A percentile compares a stretch with the other conserved stretches of the same genome.
Conservation (phyloP, 108 stramenopile species). For the Mediolabrus comicus region DNA sequence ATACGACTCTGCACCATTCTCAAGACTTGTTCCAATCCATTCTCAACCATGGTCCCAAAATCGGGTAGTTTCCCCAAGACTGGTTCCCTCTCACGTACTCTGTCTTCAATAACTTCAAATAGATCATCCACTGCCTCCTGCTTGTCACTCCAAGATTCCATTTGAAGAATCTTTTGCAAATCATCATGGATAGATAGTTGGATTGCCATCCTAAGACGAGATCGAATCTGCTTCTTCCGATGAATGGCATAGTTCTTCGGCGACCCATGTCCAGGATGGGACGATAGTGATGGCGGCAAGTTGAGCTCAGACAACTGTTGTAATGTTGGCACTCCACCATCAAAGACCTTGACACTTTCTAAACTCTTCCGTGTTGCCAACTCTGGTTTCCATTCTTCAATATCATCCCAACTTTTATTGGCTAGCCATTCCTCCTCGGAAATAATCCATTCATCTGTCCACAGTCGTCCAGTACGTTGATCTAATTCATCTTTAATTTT, state of each 20-base stretch:
- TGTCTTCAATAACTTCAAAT: conserved; percentile 66
- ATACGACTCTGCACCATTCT: conserved; percentile 33
- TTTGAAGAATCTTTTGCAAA: conserved; percentile 42
- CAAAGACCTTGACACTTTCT: conserved; percentile 63
- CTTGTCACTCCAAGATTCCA: conserved; percentile 52
- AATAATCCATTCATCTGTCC: conserved; percentile 63
- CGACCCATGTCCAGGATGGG: conserved; percentile 53
- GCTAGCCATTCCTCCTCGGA: conserved; percentile 69
- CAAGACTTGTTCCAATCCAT: conserved; percentile 65
- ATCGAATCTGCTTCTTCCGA: conserved; percentile 31
- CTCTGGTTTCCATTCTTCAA: conserved; percentile 73
- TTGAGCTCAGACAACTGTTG: conserved; percentile 43
- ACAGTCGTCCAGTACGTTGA: conserved; percentile 55
- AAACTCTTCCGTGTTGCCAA: conserved; percentile 59
- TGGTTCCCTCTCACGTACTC: conserved; percentile 48
- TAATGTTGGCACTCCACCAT: conserved; percentile 70
- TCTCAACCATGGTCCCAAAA: conserved; percentile 65
- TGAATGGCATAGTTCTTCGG: conserved; percentile 52
- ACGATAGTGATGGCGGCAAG: conserved; percentile 43
- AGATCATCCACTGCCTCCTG: conserved; percentile 75
- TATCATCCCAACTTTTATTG: conserved; percentile 47
- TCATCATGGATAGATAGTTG: conserved; percentile 46
- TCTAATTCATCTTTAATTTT: conserved; percentile 54
- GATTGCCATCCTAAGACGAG: conserved; percentile 41
- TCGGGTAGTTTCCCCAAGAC: conserved; percentile 61